phyloP scores from a whole-genome alignment of 805 yeast species.

The Sungouiozyma ichnusensis region DNA sequence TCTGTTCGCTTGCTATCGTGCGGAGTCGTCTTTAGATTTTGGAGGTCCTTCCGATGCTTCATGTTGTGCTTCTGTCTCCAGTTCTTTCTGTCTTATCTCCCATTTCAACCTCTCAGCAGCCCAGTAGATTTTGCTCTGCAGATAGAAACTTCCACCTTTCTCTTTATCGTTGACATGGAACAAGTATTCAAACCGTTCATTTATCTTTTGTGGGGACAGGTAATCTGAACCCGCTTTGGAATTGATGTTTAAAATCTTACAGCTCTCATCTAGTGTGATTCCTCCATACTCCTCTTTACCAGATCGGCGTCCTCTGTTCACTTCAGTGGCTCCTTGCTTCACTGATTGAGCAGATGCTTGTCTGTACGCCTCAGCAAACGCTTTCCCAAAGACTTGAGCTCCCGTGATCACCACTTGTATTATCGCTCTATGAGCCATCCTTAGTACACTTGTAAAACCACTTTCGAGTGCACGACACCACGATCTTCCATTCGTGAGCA shows the following conservation, averaged over 20 bases:
- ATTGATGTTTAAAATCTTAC: conserved; percentile 80
- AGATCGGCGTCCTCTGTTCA: conserved; percentile 28
- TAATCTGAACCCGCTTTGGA: conserved; percentile 38
- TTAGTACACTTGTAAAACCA: neutral
- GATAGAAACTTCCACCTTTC: conserved; percentile 89
- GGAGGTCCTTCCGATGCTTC: neutral
- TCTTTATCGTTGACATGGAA: conserved; percentile 87
- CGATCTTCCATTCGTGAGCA: too few relatives aligned
- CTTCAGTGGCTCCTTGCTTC: conserved; percentile 44
- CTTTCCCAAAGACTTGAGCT: conserved; percentile 90
- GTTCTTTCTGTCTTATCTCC: conserved; percentile 39
- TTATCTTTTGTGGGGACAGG: conserved; percentile 47
- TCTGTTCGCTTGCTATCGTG: neutral
- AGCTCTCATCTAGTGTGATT: conserved; percentile 78
- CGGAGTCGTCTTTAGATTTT: neutral
- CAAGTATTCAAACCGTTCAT: conserved; percentile 65
- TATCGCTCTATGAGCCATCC: conserved; percentile 79
- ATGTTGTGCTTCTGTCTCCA: conserved; percentile 9
- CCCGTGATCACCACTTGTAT: conserved; percentile 89
- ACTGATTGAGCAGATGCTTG: conserved; percentile 95
- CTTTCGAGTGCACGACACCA: too few relatives aligned
- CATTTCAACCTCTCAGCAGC: conserved; percentile 85
- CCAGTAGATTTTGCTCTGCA: conserved; percentile 86
- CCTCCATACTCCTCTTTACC: conserved; percentile 49
- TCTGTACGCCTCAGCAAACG: conserved; percentile 92